A percentile compares a stretch with the other conserved stretches of the same genome.
Evolutionary conservation across 148 eudicot genomes (phyloP).

Genomic region (Drosera capensis): DNA sequence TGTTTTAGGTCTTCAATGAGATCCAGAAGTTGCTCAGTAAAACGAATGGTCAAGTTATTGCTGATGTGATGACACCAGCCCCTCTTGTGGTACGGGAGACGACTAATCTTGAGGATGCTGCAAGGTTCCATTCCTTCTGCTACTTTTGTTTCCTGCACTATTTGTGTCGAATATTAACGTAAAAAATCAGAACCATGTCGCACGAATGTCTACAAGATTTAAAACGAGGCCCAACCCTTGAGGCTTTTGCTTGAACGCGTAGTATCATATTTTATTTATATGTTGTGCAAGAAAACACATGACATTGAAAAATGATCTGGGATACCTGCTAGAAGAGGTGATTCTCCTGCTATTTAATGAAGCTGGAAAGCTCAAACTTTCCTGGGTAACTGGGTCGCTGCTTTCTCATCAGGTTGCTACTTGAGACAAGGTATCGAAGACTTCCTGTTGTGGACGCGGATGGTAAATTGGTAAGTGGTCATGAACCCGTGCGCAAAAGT

Average conservation of each 20-base stretch:
- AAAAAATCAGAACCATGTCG: too few relatives aligned
- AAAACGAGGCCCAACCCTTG: too few relatives aligned
- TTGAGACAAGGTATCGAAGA: constrained; percentile 71
- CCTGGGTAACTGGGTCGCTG: constrained; percentile 2
- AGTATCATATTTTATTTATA: too few relatives aligned
- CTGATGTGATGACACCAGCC: constrained; percentile 87
- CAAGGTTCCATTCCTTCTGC: constrained; percentile 33
- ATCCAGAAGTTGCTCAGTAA: constrained; percentile 65
- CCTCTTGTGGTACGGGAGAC: constrained; percentile 65
- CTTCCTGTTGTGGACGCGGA: constrained; percentile 77
- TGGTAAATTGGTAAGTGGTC: constrained; percentile 37
- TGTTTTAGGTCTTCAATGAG: constrained; percentile 68
- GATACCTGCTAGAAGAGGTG: neutral
- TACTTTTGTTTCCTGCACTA: neutral
- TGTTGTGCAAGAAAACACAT: too few relatives aligned
- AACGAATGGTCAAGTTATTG: constrained; percentile 70
- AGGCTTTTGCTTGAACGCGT: too few relatives aligned
- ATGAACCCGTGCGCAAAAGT: neutral
- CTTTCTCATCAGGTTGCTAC: constrained; percentile 39
- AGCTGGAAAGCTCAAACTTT: neutral
- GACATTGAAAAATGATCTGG: too few relatives aligned
- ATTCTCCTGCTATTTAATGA: neutral
- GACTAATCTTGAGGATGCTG: constrained; percentile 95
- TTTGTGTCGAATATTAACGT: neutral
- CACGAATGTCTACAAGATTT: too few relatives aligned